Percentiles rank a stretch among this genome's conserved stretches.
phyloP scores from a whole-genome alignment of 176 grass and related monocot species.

The Paspalum notatum region DNA sequence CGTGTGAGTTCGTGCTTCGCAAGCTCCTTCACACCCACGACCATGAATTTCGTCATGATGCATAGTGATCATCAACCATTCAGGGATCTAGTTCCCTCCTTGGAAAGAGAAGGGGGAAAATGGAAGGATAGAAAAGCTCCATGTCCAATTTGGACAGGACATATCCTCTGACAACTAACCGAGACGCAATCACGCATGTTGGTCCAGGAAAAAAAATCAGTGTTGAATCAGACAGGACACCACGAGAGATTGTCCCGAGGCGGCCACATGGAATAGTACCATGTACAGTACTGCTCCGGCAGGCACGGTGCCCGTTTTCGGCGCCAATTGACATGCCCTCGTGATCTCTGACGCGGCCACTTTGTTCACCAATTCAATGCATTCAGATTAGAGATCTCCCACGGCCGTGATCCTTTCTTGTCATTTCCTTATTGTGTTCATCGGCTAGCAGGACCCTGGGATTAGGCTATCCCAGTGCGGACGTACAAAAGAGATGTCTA shows the following conservation, averaged over 20 bases:
- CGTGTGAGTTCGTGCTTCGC: too few species aligned
- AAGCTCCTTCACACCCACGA: too few species aligned
- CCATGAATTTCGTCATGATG: too few species aligned
- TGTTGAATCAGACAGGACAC: background rate
- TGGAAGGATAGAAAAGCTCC: background rate
- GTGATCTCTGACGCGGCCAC: background rate
- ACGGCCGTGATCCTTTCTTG: background rate
- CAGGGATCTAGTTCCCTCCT: background rate
- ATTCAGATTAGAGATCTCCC: background rate
- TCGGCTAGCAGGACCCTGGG: too few species aligned
- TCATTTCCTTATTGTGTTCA: background rate
- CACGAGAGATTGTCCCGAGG: background rate
- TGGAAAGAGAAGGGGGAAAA: background rate
- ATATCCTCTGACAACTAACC: background rate
- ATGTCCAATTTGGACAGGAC: background rate
- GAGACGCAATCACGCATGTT: background rate
- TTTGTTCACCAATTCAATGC: slow-evolving; percentile 42
- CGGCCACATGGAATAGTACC: background rate
- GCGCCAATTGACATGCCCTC: slow-evolving; percentile 21
- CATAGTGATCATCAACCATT: background rate
- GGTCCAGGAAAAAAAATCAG: background rate
- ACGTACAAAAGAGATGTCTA: too few species aligned
- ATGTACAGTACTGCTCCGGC: background rate
- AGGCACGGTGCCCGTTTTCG: background rate
- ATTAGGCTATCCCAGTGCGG: too few species aligned